phyloP scores from a whole-genome alignment of 306 rosid genomes.

The Macrotyloma uniflorum region DNA sequence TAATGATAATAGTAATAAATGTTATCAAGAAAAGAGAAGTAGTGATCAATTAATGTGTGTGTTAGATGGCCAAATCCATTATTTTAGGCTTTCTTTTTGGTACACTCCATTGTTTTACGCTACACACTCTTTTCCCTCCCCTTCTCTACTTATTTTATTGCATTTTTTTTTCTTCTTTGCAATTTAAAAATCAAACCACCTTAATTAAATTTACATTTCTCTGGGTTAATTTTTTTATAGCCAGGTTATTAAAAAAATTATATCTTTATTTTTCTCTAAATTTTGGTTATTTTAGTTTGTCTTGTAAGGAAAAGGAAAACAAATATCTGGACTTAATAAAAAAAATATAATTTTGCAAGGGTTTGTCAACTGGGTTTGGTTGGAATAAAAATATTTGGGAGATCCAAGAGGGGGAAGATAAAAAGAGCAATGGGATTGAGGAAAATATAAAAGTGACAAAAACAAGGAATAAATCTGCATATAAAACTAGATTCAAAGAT shows the following conservation, averaged over 20 bases:
- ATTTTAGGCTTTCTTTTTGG: constrained; percentile 36
- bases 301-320: not conserved
- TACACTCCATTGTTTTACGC: constrained; percentile 40
- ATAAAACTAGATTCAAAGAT: constrained; percentile 47
- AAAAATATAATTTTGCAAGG: constrained; percentile 9
- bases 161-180: not conserved
- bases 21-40: constrained; percentile 15
- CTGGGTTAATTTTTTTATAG: not conserved
- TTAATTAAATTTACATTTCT: not conserved
- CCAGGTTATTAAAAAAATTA: not conserved
- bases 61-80: constrained; percentile 47
- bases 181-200: constrained; percentile 4
- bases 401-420: constrained; percentile 48
- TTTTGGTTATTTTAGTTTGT: not conserved
- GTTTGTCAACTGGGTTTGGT: constrained; percentile 10
- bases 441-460: constrained; percentile 39
- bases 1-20: constrained; percentile 32
- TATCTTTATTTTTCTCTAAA: not conserved
- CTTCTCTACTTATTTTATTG: not conserved
- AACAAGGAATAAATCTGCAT: constrained; percentile 40
- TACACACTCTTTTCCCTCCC: constrained; percentile 44
- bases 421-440: constrained; percentile 47
- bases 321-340: not conserved
- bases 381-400: constrained; percentile 20
- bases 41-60: constrained; percentile 44